phyloP scores from a whole-genome alignment of 2,329 filamentous ascomycete species.

The Dactylellina haptotyla region DNA sequence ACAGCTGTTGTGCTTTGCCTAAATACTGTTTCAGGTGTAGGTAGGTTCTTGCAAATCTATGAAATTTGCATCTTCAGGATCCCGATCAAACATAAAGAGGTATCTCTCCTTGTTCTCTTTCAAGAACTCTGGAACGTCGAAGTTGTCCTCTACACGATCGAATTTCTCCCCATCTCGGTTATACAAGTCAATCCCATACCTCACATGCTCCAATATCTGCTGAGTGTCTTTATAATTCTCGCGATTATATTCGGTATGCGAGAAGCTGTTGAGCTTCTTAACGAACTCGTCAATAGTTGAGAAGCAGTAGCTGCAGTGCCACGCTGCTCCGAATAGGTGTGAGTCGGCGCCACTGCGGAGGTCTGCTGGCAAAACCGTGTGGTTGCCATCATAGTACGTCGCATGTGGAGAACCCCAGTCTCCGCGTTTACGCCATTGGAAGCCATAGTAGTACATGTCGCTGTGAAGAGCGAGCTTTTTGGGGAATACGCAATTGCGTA shows the following conservation, averaged over 20 bases:
- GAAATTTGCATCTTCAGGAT: neutral
- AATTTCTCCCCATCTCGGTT: conserved; percentile 66
- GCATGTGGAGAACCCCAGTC: conserved; percentile 72
- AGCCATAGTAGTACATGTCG: conserved; percentile 70
- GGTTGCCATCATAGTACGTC: conserved; percentile 66
- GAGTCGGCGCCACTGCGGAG: conserved; percentile 66
- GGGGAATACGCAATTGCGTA: conserved; percentile 68
- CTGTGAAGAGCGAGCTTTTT: conserved; percentile 67
- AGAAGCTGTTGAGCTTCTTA: conserved; percentile 69
- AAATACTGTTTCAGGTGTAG: neutral
- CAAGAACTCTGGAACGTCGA: conserved; percentile 67
- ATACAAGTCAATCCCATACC: conserved; percentile 68
- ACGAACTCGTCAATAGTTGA: conserved; percentile 68
- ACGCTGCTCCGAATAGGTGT: conserved; percentile 66
- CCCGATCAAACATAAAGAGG: neutral
- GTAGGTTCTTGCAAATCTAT: neutral
- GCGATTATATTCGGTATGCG: conserved; percentile 67
- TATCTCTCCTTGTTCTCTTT: conserved; percentile 42
- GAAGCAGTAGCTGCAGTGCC: conserved; percentile 74
- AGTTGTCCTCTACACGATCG: conserved; percentile 65
- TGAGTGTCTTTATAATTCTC: conserved; percentile 64
- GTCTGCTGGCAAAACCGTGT: conserved; percentile 68
- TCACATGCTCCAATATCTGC: conserved; percentile 66
- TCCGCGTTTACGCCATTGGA: conserved; percentile 66
- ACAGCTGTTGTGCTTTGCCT: neutral